phyloP scores from a whole-genome alignment of 306 rosid genomes.

The Vigna reflexopilosa region DNA sequence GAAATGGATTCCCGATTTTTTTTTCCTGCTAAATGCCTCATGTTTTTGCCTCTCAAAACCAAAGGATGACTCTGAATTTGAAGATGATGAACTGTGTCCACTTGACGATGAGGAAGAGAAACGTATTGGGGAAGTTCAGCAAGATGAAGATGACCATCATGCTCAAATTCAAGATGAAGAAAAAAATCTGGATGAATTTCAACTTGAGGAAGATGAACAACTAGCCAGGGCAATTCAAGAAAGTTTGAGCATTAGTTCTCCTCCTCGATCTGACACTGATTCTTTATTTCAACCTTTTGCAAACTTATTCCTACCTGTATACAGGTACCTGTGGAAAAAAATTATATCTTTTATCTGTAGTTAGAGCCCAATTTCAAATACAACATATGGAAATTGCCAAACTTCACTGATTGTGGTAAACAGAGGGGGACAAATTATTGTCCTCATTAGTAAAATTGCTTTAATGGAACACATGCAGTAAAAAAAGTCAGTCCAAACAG shows the following conservation, averaged over 20 bases:
- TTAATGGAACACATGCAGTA: background rate
- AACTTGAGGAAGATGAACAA: conserved; percentile 93
- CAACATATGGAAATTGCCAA: conserved; percentile 2
- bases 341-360: conserved; percentile 34
- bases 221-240: conserved; percentile 95
- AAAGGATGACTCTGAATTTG: conserved; percentile 71
- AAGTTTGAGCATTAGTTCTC: conserved; percentile 69
- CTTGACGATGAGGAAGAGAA: conserved; percentile 69
- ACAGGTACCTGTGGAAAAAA: conserved; percentile 65
- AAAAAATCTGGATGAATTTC: conserved; percentile 57
- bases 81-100: conserved; percentile 55
- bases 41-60: conserved; percentile 41
- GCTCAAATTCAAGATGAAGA: conserved; percentile 60
- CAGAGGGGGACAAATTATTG: conserved; percentile 10
- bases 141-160: conserved; percentile 68
- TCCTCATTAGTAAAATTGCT: conserved; percentile 4
- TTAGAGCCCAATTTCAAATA: conserved; percentile 15
- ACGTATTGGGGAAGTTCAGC: conserved; percentile 43
- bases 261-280: conserved; percentile 60
- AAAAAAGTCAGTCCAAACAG: background rate
- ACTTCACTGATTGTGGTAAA: conserved; percentile 21
- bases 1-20: background rate
- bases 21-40: conserved; percentile 18
- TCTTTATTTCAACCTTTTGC: conserved; percentile 67
- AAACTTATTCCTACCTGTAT: conserved; percentile 59